These are phyloP conservation scores for Rostrohypoxylon terebratum DNA, from an alignment of 495 filamentous ascomycete genomes.

Conservation along the genomic window DNA sequence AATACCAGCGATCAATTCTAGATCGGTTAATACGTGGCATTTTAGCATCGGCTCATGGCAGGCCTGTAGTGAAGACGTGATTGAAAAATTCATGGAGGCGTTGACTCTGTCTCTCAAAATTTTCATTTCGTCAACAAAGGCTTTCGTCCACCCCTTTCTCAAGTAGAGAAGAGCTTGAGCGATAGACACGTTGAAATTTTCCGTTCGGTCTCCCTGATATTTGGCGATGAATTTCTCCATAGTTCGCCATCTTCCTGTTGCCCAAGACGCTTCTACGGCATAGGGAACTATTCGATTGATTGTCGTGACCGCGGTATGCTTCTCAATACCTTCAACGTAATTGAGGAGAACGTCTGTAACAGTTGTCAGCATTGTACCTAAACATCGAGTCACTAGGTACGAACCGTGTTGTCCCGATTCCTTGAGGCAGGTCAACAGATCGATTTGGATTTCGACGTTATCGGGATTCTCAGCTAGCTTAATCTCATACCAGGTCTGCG, in stretches of 20 bases:
- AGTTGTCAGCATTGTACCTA: constrained; percentile 36
- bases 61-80: constrained; percentile 80
- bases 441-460: constrained; percentile 79
- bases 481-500: constrained; percentile 97
- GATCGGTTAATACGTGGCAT: constrained; percentile 86
- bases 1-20: constrained; percentile 79
- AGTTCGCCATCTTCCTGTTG: constrained; percentile 81
- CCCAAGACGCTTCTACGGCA: constrained; percentile 91
- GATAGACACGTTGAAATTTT: constrained; percentile 85
- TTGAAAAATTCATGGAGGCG: constrained; percentile 75
- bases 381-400: constrained; percentile 13
- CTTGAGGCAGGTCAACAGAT: constrained; percentile 88
- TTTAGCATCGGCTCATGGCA: constrained; percentile 85
- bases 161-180: constrained; percentile 77
- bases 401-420: constrained; percentile 91
- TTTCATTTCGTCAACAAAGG: constrained; percentile 70
- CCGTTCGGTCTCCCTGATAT: constrained; percentile 63
- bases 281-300: constrained; percentile 76
- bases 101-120: constrained; percentile 76
- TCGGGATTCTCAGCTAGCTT: constrained; percentile 81
- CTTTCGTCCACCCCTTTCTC: constrained; percentile 61
- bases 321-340: constrained; percentile 80
- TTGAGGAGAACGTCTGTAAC: constrained; percentile 80
- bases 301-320: constrained; percentile 58
- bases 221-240: constrained; percentile 73